Evolutionary conservation across 169 alveolate genomes (phyloP), one percentile per base, ranked within the genome.

Genomic region (Eimeria praecox): DNA sequence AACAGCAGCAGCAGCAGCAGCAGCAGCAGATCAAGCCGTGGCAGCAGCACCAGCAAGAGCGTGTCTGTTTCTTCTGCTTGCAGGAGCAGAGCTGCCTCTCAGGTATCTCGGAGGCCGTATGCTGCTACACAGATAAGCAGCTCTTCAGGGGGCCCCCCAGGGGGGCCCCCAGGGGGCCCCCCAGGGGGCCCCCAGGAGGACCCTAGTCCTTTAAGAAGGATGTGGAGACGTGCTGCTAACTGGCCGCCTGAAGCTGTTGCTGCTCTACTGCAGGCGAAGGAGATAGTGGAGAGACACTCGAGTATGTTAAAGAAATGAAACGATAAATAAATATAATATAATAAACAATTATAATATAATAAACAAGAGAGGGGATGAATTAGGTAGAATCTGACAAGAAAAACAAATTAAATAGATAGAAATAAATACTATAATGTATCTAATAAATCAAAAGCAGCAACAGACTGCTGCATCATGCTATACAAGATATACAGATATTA

Each of bases 241-340:
- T 80, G 90, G 90, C 90, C 90, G 24, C 44, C 59, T 22, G 90
- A 80, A 46, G 90, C 90, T 27, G 52, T 80, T 35, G 90, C 90
- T 80, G 49, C 62, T 8, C 52, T 75, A 9, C 54, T 75, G 30
- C 27, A 27, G 78, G 78, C 78, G 40, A 66, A 24, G 78, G 78
- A 52, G 18, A 52, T 20, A 1, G 62, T 52, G 62, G 6, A 52
- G 62, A 52, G 18, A 52, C 62, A 52, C 62, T 52, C 62, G 62
- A 52, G 62, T 52, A 52, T 52, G 62, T 52, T 52, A 12, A 52
- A 52, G 18, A 52, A 52, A 52, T 20, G 3, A 52, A 52, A 52
- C 62, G 18, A 20, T 52, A 20, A 52, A 52, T 52, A 52, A 52
- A 1, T 12, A 20, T 1, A 52, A 52, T 52, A 12, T 1, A 52